Conservation (phyloP, 2,329 filamentous ascomycete genomes). For the Claviceps maximensis region DNA sequence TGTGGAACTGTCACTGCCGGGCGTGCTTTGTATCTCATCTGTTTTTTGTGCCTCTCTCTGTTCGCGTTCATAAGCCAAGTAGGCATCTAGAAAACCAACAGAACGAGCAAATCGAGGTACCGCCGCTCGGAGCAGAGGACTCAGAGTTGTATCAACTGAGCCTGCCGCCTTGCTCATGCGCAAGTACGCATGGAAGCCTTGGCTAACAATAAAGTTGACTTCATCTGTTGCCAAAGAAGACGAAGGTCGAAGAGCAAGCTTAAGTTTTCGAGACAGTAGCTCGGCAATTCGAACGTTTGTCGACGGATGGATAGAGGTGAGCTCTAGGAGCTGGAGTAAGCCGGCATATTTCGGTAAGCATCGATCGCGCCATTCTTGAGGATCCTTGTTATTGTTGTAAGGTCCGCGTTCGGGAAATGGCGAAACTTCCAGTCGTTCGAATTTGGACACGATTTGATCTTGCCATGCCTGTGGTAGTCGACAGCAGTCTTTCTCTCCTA, state of each 20-base stretch:
- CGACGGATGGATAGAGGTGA: constrained; percentile 50
- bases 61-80: constrained; percentile 40
- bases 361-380: constrained; percentile 46
- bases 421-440: constrained; percentile 49
- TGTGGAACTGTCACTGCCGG: constrained; percentile 28
- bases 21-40: constrained; percentile 12
- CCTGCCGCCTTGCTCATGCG: constrained; percentile 48
- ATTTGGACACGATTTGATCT: constrained; percentile 56
- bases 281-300: constrained; percentile 54
- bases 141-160: constrained; percentile 46
- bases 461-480: constrained; percentile 56
- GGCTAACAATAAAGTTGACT: constrained; percentile 60
- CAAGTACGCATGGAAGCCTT: constrained; percentile 61
- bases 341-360: constrained; percentile 57
- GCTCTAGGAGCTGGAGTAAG: constrained; percentile 48
- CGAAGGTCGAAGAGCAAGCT: constrained; percentile 49
- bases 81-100: constrained; percentile 51
- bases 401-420: constrained; percentile 52
- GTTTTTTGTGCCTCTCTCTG: constrained; percentile 9
- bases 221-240: constrained; percentile 46
- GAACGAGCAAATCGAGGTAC: constrained; percentile 53
- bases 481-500: constrained; percentile 39
- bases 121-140: constrained; percentile 50
- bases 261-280: constrained; percentile 51
- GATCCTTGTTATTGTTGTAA: constrained; percentile 49